These are phyloP conservation scores for Candida tammaniensis DNA, from an alignment of 805 yeast species.

Conservation along the genomic window DNA sequence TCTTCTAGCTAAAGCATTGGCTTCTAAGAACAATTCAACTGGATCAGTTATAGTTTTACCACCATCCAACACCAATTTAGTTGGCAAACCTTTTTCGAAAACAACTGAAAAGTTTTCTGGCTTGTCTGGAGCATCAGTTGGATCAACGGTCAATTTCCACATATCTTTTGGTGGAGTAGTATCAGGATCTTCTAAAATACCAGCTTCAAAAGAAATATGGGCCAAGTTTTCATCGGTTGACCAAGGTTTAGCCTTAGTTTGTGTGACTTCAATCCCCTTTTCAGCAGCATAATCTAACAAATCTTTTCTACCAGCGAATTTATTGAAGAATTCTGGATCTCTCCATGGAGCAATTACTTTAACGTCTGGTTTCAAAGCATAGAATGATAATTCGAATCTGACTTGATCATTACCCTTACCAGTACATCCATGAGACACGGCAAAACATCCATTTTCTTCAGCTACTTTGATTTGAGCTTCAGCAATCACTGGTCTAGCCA, in stretches of 20 bases:
- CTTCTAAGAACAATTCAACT: conserved; percentile 87
- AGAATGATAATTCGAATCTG: conserved; percentile 94
- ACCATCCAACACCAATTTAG: conserved; percentile 69
- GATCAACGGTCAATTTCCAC: conserved; percentile 99
- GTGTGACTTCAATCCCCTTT: conserved; percentile 91
- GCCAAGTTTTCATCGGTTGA: conserved; percentile 99
- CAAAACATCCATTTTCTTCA: conserved; percentile 95
- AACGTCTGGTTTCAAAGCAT: conserved; percentile 97
- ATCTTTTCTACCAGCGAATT: conserved; percentile 98
- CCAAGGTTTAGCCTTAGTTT: conserved; percentile 99
- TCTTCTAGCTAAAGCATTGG: conserved; percentile 95
- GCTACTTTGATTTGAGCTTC: conserved; percentile 98
- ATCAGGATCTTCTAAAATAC: conserved; percentile 98
- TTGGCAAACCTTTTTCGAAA: conserved; percentile 85
- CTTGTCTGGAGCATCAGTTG: conserved; percentile 86
- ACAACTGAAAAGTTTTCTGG: conserved; percentile 87
- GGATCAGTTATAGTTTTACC: conserved; percentile 72
- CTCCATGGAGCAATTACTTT: conserved; percentile 99
- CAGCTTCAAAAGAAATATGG: conserved; percentile 98
- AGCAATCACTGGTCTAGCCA: conserved; percentile 98
- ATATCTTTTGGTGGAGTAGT: conserved; percentile 99
- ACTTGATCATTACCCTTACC: conserved; percentile 99
- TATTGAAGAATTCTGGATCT: conserved; percentile 88
- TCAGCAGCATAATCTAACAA: conserved; percentile 89
- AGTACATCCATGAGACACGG: conserved; percentile 98